Conservation (phyloP, 129 eudicot species). For the Saussurea involucrata region DNA sequence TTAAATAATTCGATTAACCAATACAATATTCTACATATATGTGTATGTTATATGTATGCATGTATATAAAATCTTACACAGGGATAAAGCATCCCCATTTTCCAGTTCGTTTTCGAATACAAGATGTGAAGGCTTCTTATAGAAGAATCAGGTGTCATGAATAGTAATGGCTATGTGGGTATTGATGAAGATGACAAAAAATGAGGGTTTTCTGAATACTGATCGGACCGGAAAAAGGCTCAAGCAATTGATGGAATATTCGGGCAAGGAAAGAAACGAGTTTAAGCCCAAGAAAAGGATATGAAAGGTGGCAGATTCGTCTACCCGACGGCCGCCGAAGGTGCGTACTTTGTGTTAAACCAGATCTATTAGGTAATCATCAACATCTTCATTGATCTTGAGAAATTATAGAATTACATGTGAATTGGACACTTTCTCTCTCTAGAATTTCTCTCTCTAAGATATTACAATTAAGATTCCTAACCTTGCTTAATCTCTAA, state of each 20-base stretch:
- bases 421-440: too few relatives aligned
- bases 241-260: not conserved
- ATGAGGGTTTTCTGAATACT: not conserved
- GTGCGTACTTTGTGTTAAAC: conserved; percentile 33
- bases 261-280: not conserved
- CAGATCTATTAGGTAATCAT: too few relatives aligned
- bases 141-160: not conserved
- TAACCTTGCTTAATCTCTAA: too few relatives aligned
- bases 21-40: too few relatives aligned
- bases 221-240: not conserved
- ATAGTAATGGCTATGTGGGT: not conserved
- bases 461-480: too few relatives aligned
- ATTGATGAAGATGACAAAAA: not conserved
- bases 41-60: too few relatives aligned
- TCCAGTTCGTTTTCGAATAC: not conserved
- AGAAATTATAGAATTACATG: too few relatives aligned
- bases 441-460: too few relatives aligned
- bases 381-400: too few relatives aligned
- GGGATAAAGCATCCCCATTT: too few relatives aligned
- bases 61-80: too few relatives aligned
- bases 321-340: not conserved
- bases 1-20: too few relatives aligned
- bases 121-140: not conserved
- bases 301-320: conserved; percentile 12
- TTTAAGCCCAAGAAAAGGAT: conserved; percentile 2